These are phyloP conservation scores for Besnoitia besnoiti DNA, from an alignment of 169 alveolate genomes.

Conservation along the genomic window DNA sequence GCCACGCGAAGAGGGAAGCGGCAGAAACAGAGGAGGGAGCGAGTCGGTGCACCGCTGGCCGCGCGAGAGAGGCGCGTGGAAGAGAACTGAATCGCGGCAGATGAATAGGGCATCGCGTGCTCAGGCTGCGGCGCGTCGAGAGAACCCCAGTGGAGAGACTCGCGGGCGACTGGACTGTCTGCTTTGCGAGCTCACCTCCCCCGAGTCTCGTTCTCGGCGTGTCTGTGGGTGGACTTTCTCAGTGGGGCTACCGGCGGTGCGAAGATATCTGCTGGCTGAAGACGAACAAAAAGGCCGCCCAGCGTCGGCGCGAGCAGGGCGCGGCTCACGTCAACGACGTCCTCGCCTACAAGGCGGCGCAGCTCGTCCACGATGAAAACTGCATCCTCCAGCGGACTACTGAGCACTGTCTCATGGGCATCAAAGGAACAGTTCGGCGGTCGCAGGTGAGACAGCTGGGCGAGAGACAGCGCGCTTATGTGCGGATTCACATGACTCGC, in stretches of 20 bases:
- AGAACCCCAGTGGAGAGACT: too few species aligned
- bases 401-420: constrained; percentile 94
- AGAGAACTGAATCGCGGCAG: too few species aligned
- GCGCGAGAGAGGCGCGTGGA: neutral
- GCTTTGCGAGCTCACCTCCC: too few species aligned
- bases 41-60: neutral
- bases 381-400: constrained; percentile 85
- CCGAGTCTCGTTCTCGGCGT: neutral
- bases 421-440: constrained; percentile 90
- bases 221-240: neutral
- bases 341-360: neutral
- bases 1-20: too few species aligned
- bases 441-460: constrained; percentile 36
- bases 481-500: too few species aligned
- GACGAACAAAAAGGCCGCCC: constrained; percentile 81
- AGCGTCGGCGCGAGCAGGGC: constrained; percentile 71
- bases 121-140: too few species aligned
- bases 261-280: constrained; percentile 96
- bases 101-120: too few species aligned
- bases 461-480: neutral
- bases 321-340: constrained; percentile 68
- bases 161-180: too few species aligned
- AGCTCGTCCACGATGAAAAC: constrained; percentile 13
- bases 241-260: constrained; percentile 94
- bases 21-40: neutral